Evolutionary conservation across 257 asterid genomes (phyloP).

Genomic region (Gynochthodes officinalis): DNA sequence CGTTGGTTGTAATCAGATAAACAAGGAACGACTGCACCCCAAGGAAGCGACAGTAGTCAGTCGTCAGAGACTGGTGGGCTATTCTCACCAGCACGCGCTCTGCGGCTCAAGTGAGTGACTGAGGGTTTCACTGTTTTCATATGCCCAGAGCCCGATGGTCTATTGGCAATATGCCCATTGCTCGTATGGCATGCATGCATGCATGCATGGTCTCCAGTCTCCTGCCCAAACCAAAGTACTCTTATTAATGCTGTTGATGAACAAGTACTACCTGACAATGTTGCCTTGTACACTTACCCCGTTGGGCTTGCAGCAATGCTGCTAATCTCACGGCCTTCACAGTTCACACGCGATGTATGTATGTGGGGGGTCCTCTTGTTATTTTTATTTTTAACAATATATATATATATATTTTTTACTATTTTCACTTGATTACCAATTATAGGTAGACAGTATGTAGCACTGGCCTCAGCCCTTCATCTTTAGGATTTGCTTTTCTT

Average conservation of each 20-base stretch:
- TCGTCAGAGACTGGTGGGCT: constrained; percentile 21
- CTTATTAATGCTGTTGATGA: too few relatives aligned
- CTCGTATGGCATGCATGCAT: too few relatives aligned
- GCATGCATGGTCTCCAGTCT: too few relatives aligned
- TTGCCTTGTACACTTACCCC: too few relatives aligned
- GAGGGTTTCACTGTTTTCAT: too few relatives aligned
- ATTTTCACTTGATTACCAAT: neutral
- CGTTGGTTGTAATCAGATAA: neutral
- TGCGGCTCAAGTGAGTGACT: constrained; percentile 4
- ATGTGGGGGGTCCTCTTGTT: neutral
- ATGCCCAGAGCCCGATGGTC: neutral
- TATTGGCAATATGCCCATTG: too few relatives aligned
- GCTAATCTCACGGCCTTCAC: too few relatives aligned
- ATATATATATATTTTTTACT: neutral
- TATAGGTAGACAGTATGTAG: constrained; percentile 17
- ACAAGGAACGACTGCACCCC: neutral
- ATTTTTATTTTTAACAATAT: neutral
- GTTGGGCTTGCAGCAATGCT: too few relatives aligned
- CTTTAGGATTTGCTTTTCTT: constrained; percentile 7
- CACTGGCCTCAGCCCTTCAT: constrained; percentile 3
- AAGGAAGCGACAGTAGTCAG: constrained; percentile 26
- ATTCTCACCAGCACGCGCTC: constrained; percentile 33
- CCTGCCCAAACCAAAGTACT: too few relatives aligned
- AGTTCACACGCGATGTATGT: neutral
- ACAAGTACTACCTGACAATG: too few relatives aligned